These are phyloP conservation scores for Escovopsis sp. DNA, from an alignment of 2,329 filamentous ascomycete species.

Conservation along the genomic window DNA sequence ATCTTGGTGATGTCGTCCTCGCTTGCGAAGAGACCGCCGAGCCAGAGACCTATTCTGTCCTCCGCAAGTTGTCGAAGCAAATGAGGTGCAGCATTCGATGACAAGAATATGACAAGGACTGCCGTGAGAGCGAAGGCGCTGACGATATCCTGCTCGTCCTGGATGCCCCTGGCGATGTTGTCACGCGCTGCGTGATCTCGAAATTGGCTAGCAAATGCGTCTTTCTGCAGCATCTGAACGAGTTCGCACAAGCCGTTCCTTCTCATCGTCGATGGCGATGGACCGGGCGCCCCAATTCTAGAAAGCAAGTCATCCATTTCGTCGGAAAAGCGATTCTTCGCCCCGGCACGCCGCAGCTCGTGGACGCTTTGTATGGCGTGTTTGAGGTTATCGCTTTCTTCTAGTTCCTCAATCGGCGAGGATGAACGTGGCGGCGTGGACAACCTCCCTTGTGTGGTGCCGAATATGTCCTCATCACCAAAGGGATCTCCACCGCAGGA, in stretches of 20 bases:
- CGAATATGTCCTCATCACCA: slow-evolving; percentile 8
- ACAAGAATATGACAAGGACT: slow-evolving; percentile 47
- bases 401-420: slow-evolving; percentile 16
- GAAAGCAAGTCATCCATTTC: slow-evolving; percentile 50
- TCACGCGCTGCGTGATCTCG: slow-evolving; percentile 59
- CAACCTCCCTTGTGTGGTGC: slow-evolving; percentile 10
- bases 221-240: slow-evolving; percentile 43
- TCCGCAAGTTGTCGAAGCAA: slow-evolving; percentile 41
- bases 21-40: slow-evolving; percentile 39
- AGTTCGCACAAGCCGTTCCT: slow-evolving; percentile 46
- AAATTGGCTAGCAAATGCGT: slow-evolving; percentile 54
- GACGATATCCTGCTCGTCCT: slow-evolving; percentile 43
- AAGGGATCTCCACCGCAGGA: slow-evolving; percentile 8
- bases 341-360: slow-evolving; percentile 50
- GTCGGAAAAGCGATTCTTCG: slow-evolving; percentile 50
- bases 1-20: slow-evolving; percentile 43
- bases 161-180: slow-evolving; percentile 48
- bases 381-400: slow-evolving; percentile 24
- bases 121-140: slow-evolving; percentile 50
- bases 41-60: slow-evolving; percentile 38
- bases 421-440: slow-evolving; percentile 12
- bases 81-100: slow-evolving; percentile 44
- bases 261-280: slow-evolving; percentile 34
- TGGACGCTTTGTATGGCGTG: slow-evolving; percentile 48
- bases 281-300: slow-evolving; percentile 38